Conservation (phyloP, 2,329 filamentous ascomycete species). For the Arthrobotrys sinensis region DNA sequence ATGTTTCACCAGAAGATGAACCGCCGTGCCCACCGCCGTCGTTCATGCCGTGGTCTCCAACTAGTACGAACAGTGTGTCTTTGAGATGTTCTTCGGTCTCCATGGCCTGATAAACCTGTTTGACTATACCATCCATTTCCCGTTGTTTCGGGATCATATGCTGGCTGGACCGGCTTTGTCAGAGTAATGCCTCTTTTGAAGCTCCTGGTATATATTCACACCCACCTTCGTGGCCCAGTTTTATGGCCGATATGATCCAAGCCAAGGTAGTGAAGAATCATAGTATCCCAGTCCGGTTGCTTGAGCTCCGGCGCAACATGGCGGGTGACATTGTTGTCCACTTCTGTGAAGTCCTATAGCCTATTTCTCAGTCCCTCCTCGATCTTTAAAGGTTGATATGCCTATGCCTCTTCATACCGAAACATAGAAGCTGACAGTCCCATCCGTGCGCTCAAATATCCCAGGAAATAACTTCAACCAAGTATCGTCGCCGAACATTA, state of each 20-base stretch:
- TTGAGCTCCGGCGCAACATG: constrained; percentile 84
- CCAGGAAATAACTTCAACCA: constrained; percentile 97
- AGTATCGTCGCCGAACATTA: constrained; percentile 98
- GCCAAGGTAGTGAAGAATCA: constrained; percentile 95
- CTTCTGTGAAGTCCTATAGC: constrained; percentile 91
- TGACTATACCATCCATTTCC: constrained; percentile 92
- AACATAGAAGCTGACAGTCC: constrained; percentile 98
- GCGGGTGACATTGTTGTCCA: constrained; percentile 96
- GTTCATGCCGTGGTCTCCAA: constrained; percentile 99
- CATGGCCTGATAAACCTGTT: constrained; percentile 82
- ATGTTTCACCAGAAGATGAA: constrained; percentile 93
- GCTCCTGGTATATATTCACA: background rate
- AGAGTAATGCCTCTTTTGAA: background rate
- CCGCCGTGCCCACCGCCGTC: constrained; percentile 97
- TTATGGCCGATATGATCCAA: constrained; percentile 99
- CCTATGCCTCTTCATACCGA: constrained; percentile 74
- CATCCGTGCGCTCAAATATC: constrained; percentile 88
- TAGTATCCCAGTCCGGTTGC: constrained; percentile 87
- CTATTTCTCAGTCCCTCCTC: constrained; percentile 64
- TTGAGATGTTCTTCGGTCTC: constrained; percentile 78
- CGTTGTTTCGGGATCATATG: constrained; percentile 93
- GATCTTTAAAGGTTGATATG: constrained; percentile 43
- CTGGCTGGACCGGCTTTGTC: constrained; percentile 71
- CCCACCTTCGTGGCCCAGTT: constrained; percentile 84
- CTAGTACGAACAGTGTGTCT: constrained; percentile 86